Conservation (phyloP, 805 yeast genomes). For the Saturnispora kantuleensis region DNA sequence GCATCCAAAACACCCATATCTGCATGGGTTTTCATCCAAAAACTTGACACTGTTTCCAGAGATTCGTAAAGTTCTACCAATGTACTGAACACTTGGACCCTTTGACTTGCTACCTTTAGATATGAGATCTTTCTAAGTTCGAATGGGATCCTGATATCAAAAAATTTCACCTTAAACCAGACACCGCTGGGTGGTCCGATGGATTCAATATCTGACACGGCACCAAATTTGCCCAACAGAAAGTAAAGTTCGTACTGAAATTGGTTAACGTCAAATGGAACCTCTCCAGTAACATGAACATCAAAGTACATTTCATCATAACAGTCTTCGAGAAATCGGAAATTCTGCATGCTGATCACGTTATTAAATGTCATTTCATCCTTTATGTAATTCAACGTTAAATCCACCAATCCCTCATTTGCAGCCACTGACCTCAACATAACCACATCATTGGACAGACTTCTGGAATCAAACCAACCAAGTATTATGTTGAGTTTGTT, state of each 20-base stretch:
- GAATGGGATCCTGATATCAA: slow-evolving; percentile 28
- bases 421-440: slow-evolving; percentile 13
- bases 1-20: neutral
- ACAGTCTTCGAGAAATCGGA: slow-evolving; percentile 18
- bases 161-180: slow-evolving; percentile 24
- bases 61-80: slow-evolving; percentile 17
- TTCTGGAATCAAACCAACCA: slow-evolving; percentile 25
- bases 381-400: slow-evolving; percentile 10
- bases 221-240: slow-evolving; percentile 19
- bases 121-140: slow-evolving; percentile 17
- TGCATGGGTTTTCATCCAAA: too few species aligned
- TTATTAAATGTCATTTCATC: slow-evolving; percentile 5
- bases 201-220: slow-evolving; percentile 7
- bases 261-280: slow-evolving; percentile 1
- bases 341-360: slow-evolving; percentile 10
- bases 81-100: slow-evolving; percentile 16
- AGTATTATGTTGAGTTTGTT: slow-evolving; percentile 11
- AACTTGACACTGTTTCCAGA: too few species aligned
- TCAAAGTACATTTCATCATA: slow-evolving; percentile 16
- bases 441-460: slow-evolving; percentile 14
- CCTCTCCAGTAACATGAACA: slow-evolving; percentile 3
- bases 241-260: slow-evolving; percentile 14
- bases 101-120: slow-evolving; percentile 8
- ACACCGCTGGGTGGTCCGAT: slow-evolving; percentile 6
- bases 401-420: neutral